Evolutionary conservation across 306 rosid genomes (phyloP), one percentile per base, ranked within the genome.

Genomic region (Hippophae rhamnoides): DNA sequence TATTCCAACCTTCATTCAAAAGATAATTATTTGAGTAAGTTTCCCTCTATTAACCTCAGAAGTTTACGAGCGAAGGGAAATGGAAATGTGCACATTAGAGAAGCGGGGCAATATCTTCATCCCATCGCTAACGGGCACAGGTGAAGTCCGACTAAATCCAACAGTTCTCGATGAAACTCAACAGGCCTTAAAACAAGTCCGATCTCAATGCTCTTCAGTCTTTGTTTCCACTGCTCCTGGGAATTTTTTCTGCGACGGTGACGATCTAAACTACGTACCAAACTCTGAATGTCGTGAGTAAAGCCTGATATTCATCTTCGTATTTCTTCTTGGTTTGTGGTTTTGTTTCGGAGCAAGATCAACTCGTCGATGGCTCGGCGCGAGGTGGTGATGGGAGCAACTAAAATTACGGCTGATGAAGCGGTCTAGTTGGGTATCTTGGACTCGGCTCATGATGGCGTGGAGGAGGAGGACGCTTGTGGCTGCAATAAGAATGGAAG

Each of bases 201-300:
- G 86, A 9, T 38, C 67, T 58, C 7, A 62, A n/a, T 25, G 73
- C 5, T 56, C 82, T n/a, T 78, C 85, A 38, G 93, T 72, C 52
- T 71, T 90, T n/a, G 78, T 90, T 75, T 87, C 96, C 79, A 87
- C 92, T 57, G 92, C 89, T 0, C 74, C 83, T 5, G 98, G 96
- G 8, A 87, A 85, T 56, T 90, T 70, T 87, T 90, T 85, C 79
- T 90, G 89, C 69, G 87, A 90, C 60, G 98, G 98, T 67, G 83
- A 62, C 76, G 96, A 85, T 68, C 55, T 87, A 31, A 69, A 70
- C n/a, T 90, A 86, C 86, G 82, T 72, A 8, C 47, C 8, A 7
- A 27, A 76, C 52, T 54, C 10, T 1, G 13, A 3, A 7, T 27
- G 68, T 7, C 85, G 83, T 3, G 0, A 8, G 76, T 73, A 13